Conservation (phyloP, 2,329 filamentous ascomycete genomes). For the Paramyrothecium roridum region DNA sequence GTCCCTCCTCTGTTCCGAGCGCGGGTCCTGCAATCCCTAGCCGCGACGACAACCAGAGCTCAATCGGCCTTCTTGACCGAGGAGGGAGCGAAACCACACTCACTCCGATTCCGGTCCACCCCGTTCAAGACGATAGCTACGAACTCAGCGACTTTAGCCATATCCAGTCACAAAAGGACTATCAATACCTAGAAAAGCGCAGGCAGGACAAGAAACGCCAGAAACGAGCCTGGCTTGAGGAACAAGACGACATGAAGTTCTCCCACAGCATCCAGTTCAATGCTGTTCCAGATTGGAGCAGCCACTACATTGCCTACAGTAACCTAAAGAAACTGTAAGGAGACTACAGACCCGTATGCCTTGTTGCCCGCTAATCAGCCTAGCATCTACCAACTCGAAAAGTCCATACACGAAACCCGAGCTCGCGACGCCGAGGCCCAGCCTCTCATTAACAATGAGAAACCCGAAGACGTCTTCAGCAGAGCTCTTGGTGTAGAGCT, state of each 20-base stretch:
- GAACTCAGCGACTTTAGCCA: conserved; percentile 37
- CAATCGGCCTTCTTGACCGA: conserved; percentile 24
- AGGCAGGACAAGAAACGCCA: conserved; percentile 46
- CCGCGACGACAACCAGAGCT: conserved; percentile 15
- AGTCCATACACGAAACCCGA: conserved; percentile 65
- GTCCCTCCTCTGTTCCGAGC: conserved; percentile 37
- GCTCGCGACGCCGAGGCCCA: conserved; percentile 76
- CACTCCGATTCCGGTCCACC: conserved; percentile 2
- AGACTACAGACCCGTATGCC: neutral
- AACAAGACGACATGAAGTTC: conserved; percentile 95
- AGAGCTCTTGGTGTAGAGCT: conserved; percentile 82
- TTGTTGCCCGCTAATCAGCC: neutral
- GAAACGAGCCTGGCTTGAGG: conserved; percentile 69
- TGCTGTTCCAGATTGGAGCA: conserved; percentile 99
- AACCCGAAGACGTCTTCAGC: conserved; percentile 79
- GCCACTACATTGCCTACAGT: conserved; percentile 96
- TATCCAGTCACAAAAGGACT: conserved; percentile 22
- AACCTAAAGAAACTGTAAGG: conserved; percentile 96
- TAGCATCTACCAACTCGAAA: conserved; percentile 94
- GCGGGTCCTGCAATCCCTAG: conserved; percentile 16
- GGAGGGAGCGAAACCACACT: conserved; percentile 28
- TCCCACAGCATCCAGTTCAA: conserved; percentile 99
- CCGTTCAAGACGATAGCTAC: conserved; percentile 22
- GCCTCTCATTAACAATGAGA: conserved; percentile 70
- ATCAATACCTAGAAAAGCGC: conserved; percentile 27